Conservation (phyloP, 805 yeast species). For the Candida khao-thaluensis region DNA sequence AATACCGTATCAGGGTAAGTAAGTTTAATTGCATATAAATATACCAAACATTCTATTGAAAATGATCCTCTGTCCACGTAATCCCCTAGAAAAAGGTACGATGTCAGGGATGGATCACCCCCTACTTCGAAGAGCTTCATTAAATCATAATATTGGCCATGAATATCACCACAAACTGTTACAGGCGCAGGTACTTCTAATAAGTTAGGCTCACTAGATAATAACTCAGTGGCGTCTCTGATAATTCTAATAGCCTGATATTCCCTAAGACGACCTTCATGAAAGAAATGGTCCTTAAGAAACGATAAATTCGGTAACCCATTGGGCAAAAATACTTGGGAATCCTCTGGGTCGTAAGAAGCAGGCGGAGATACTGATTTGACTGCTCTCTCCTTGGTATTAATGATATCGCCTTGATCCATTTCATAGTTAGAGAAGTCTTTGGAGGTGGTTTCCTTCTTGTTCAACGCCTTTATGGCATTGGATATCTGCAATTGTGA, state of each 20-base stretch:
- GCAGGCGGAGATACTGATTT: constrained; percentile 66
- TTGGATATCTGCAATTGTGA: constrained; percentile 50
- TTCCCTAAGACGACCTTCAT: constrained; percentile 77
- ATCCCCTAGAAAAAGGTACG: constrained; percentile 78
- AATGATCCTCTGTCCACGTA: constrained; percentile 94
- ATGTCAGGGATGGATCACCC: constrained; percentile 79
- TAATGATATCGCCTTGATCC: constrained; percentile 56
- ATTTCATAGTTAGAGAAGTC: constrained; percentile 49
- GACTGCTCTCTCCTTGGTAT: constrained; percentile 59
- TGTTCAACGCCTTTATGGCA: constrained; percentile 59
- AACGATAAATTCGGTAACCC: constrained; percentile 75
- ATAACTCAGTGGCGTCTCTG: constrained; percentile 57
- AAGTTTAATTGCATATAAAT: constrained; percentile 75
- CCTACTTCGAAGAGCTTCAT: constrained; percentile 91
- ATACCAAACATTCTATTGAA: constrained; percentile 77
- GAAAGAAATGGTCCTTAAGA: constrained; percentile 67
- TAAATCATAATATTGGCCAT: constrained; percentile 90
- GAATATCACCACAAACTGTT: constrained; percentile 96
- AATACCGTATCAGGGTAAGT: constrained; percentile 71
- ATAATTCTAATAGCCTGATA: constrained; percentile 71
- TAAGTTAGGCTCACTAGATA: constrained; percentile 74
- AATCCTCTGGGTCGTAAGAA: constrained; percentile 60
- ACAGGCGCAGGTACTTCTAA: constrained; percentile 86
- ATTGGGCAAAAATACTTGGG: constrained; percentile 57
- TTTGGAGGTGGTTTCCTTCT: constrained; percentile 27